phyloP scores from a whole-genome alignment of 495 filamentous ascomycete genomes.

The Pyrenula aspistea region DNA sequence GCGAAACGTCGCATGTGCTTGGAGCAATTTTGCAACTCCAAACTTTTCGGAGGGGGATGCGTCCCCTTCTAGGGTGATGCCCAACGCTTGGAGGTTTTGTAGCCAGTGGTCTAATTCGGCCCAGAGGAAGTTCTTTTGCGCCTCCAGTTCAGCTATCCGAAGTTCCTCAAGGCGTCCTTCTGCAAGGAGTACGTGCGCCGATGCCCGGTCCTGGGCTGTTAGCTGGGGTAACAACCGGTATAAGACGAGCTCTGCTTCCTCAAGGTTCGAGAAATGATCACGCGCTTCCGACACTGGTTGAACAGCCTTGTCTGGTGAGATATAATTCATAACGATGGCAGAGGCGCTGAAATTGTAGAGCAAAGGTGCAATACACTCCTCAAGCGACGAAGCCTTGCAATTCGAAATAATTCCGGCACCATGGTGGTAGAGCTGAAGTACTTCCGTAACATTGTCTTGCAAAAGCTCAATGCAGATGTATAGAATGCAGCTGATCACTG shows the following conservation, averaged over 20 bases:
- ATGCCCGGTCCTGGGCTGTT: neutral
- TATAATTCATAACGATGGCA: neutral
- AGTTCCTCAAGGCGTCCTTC: neutral
- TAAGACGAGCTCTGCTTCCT: neutral
- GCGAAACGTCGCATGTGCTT: slow-evolving; percentile 3
- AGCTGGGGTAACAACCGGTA: neutral
- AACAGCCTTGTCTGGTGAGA: neutral
- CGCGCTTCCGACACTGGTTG: neutral
- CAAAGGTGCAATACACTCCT: slow-evolving; percentile 3
- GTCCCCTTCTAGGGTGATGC: neutral
- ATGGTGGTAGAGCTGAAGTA: slow-evolving; percentile 6
- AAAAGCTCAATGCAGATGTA: slow-evolving; percentile 35
- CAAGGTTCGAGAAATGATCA: neutral
- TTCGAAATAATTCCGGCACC: slow-evolving; percentile 7
- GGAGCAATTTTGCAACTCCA: slow-evolving; percentile 2
- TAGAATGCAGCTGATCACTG: slow-evolving; percentile 31
- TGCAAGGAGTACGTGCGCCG: neutral
- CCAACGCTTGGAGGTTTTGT: neutral
- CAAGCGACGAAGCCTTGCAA: neutral
- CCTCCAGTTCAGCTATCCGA: neutral
- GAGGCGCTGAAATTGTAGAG: neutral
- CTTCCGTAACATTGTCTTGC: slow-evolving; percentile 29
- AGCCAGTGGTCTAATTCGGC: neutral
- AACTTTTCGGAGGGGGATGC: neutral
- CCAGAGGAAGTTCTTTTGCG: neutral